A percentile compares a stretch with the other conserved stretches of the same genome.
phyloP scores from a whole-genome alignment of 371 early-diverging fungal species.

The Syncephalis plumigaleata region DNA sequence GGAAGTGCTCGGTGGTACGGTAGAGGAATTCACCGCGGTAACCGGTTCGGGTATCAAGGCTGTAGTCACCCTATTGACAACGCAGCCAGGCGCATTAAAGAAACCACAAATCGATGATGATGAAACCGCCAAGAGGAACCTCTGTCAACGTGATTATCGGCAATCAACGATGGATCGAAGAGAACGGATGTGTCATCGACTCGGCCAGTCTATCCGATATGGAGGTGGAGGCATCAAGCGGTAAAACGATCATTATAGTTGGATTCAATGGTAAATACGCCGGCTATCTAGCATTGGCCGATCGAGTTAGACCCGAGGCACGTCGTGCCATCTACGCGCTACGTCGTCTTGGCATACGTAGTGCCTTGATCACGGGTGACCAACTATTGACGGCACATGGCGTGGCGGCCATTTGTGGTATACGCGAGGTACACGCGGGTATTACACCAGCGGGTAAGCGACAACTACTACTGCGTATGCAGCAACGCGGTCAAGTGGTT shows the following conservation, averaged over 20 bases:
- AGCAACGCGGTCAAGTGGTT: constrained; percentile 27
- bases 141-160: constrained; percentile 44
- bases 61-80: constrained; percentile 15
- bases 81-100: constrained; percentile 1
- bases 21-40: constrained; percentile 40
- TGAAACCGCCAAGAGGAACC: background rate
- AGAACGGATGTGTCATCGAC: constrained; percentile 15
- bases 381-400: constrained; percentile 55
- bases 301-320: constrained; percentile 68
- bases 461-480: constrained; percentile 43
- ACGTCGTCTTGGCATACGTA: constrained; percentile 49
- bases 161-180: constrained; percentile 39
- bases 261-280: constrained; percentile 39
- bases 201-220: constrained; percentile 17
- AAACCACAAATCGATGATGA: background rate
- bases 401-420: constrained; percentile 55
- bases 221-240: constrained; percentile 27
- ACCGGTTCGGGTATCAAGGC: constrained; percentile 68
- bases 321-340: constrained; percentile 45
- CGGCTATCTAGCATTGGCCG: constrained; percentile 73
- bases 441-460: constrained; percentile 83
- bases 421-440: constrained; percentile 74
- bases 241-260: constrained; percentile 68
- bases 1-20: constrained; percentile 16
- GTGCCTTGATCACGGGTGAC: constrained; percentile 91